A percentile compares a stretch with the other conserved stretches of the same genome.
Conservation (phyloP, 352 stramenopile genomes). For the Thalassiosira mediterranea region DNA sequence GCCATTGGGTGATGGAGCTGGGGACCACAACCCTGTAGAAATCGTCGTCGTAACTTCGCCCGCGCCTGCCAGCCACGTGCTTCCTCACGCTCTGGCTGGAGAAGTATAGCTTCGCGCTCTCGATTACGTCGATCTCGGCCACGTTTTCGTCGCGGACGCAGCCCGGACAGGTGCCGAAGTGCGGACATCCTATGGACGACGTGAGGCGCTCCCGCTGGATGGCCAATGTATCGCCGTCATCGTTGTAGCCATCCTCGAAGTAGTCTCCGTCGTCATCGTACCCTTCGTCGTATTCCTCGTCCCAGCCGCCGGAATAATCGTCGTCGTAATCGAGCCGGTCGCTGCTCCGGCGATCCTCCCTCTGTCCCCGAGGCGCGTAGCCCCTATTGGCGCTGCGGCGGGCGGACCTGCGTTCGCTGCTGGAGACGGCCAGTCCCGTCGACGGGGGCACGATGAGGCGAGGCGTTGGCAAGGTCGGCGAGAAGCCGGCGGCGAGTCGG, state of each 20-base stretch:
- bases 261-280: conserved; percentile 8
- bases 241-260: neutral
- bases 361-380: no score
- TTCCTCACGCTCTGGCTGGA: conserved; percentile 64
- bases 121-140: conserved; percentile 53
- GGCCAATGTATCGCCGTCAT: neutral
- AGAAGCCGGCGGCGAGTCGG: no score
- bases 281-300: conserved; percentile 5
- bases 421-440: no score
- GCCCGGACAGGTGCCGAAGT: conserved; percentile 75
- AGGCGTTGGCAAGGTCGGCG: no score
- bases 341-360: no score
- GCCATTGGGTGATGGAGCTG: conserved; percentile 65
- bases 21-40: conserved; percentile 70
- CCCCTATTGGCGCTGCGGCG: no score
- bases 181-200: conserved; percentile 41
- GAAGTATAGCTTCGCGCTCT: conserved; percentile 75
- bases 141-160: conserved; percentile 60
- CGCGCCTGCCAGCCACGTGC: conserved; percentile 23
- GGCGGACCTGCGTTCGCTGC: no score
- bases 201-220: conserved; percentile 6
- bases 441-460: no score
- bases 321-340: no score
- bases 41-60: conserved; percentile 41
- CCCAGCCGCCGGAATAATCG: no score